Conservation (phyloP, 352 stramenopile species). For the Achlya hypogyna region DNA sequence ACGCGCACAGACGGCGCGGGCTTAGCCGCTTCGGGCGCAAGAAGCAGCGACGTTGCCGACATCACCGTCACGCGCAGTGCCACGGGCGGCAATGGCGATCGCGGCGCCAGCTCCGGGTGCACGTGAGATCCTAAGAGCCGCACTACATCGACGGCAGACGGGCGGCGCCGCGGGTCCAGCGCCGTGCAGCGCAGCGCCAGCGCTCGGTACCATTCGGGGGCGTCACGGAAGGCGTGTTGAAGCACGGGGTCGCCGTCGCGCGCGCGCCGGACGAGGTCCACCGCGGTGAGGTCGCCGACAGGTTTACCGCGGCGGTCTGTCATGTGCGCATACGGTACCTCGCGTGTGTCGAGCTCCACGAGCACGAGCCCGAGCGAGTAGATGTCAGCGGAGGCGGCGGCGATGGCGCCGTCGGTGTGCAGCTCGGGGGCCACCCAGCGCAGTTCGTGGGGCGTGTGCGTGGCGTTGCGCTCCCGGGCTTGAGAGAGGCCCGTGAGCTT, state of each 20-base stretch:
- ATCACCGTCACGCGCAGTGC: neutral
- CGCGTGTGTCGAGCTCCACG: constrained; percentile 23
- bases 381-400: constrained; percentile 27
- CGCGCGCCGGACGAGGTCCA: neutral
- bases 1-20: neutral
- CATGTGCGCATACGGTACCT: constrained; percentile 2
- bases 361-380: constrained; percentile 29
- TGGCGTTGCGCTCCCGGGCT: neutral
- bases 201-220: neutral
- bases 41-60: neutral
- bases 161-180: neutral
- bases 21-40: neutral
- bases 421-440: constrained; percentile 25
- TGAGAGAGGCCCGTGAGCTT: neutral
- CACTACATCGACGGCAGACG: neutral
- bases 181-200: neutral
- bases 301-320: neutral
- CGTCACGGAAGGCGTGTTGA: neutral
- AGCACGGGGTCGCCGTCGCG: neutral
- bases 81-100: neutral
- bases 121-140: neutral
- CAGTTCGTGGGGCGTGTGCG: neutral
- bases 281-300: neutral
- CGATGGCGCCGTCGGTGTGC: constrained; percentile 26
- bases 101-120: neutral